These are phyloP conservation scores for Elsinoe perseae DNA, from an alignment of 2,329 filamentous ascomycete species.

Conservation along the genomic window DNA sequence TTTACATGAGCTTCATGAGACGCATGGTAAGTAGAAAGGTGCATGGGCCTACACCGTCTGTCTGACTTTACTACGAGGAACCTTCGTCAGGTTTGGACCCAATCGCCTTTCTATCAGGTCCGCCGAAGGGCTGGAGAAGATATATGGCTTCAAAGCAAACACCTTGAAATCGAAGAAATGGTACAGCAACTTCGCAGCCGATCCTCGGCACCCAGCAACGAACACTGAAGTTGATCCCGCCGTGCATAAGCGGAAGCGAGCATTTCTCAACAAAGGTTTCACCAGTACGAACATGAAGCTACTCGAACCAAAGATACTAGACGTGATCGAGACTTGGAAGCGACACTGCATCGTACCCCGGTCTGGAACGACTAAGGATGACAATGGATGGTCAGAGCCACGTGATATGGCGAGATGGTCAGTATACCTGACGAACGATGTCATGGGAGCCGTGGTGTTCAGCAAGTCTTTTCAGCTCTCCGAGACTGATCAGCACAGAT, in stretches of 20 bases:
- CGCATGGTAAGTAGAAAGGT: conserved; percentile 45
- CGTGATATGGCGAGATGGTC: conserved; percentile 7
- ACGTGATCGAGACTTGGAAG: background rate
- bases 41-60: background rate
- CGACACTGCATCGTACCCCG: background rate
- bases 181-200: conserved; percentile 27
- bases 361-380: background rate
- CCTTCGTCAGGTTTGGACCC: conserved; percentile 65
- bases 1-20: conserved; percentile 52
- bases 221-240: conserved; percentile 2
- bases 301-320: background rate
- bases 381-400: background rate
- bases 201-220: background rate
- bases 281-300: background rate
- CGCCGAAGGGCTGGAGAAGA: conserved; percentile 51
- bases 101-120: conserved; percentile 73
- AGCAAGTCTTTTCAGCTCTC: background rate
- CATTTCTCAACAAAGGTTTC: conserved; percentile 9
- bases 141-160: conserved; percentile 43
- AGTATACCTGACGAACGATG: background rate
- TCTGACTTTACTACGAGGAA: background rate
- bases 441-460: conserved; percentile 2
- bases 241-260: background rate
- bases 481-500: background rate
- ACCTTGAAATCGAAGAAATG: conserved; percentile 41